Conservation (phyloP, 257 asterid species). For the Rauvolfia tetraphylla region DNA sequence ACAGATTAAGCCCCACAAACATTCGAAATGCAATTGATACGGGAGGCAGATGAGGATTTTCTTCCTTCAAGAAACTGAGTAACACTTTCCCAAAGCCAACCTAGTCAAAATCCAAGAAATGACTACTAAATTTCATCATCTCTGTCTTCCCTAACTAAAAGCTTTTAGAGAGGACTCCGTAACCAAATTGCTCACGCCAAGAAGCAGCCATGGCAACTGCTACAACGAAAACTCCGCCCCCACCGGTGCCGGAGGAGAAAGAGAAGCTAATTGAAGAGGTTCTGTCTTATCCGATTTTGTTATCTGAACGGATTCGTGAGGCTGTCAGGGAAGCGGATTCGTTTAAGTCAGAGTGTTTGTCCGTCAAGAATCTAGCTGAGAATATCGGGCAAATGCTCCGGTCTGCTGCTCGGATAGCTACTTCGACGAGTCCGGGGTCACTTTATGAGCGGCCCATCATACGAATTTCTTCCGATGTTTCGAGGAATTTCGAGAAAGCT, state of each 20-base stretch:
- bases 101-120: not conserved
- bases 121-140: not conserved
- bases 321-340: slow-evolving; percentile 53
- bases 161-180: not conserved
- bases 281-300: slow-evolving; percentile 16
- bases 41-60: not conserved
- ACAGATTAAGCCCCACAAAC: not conserved
- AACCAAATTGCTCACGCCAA: not conserved
- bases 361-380: slow-evolving; percentile 48
- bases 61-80: not conserved
- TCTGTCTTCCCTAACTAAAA: not conserved
- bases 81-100: not conserved
- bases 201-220: slow-evolving; percentile 17
- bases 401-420: slow-evolving; percentile 51
- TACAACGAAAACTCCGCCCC: not conserved
- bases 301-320: slow-evolving; percentile 12
- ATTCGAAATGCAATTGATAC: not conserved
- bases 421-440: slow-evolving; percentile 33
- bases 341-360: slow-evolving; percentile 55
- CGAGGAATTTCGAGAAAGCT: slow-evolving; percentile 50
- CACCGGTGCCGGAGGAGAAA: slow-evolving; percentile 1
- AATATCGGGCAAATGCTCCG: slow-evolving; percentile 61
- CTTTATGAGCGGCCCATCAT: slow-evolving; percentile 78
- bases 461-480: slow-evolving; percentile 52
- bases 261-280: slow-evolving; percentile 20